Conservation (phyloP, 75 land plant species). For the Picea sitchensis region DNA sequence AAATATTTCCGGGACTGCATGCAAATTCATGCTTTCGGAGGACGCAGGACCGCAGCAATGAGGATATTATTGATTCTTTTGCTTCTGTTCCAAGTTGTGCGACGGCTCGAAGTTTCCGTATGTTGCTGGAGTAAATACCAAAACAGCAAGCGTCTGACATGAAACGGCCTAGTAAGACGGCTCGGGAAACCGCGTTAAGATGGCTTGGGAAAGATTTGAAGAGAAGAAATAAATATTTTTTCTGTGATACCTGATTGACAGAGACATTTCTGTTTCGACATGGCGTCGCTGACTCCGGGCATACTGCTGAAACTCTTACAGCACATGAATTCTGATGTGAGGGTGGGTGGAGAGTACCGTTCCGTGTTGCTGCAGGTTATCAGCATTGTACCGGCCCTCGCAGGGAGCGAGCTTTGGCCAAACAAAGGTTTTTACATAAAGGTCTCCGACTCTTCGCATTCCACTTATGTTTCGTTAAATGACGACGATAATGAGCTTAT, state of each 20-base stretch:
- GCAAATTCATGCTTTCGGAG: background rate
- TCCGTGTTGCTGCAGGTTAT: slow-evolving; percentile 86
- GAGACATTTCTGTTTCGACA: slow-evolving; percentile 8
- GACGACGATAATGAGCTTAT: slow-evolving; percentile 92
- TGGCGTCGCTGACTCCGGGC: slow-evolving; percentile 87
- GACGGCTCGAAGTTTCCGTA: background rate
- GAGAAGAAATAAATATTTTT: background rate
- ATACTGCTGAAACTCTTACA: slow-evolving; percentile 84
- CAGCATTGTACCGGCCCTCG: slow-evolving; percentile 89
- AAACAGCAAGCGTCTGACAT: background rate
- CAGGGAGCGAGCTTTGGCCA: slow-evolving; percentile 82
- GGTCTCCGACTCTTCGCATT: slow-evolving; percentile 96
- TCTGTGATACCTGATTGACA: background rate
- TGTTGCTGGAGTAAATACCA: too few relatives aligned
- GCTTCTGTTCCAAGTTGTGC: background rate
- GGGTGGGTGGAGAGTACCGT: slow-evolving; percentile 70
- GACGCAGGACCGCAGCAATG: background rate
- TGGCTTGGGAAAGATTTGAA: background rate
- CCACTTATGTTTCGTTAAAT: slow-evolving; percentile 84
- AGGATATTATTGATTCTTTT: background rate
- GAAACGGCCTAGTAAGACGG: background rate
- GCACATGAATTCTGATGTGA: slow-evolving; percentile 60
- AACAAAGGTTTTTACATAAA: slow-evolving; percentile 92
- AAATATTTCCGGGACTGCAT: background rate
- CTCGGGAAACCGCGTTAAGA: background rate